A percentile compares a stretch with the other conserved stretches of the same genome.
phyloP scores from a whole-genome alignment of 441 rosid genomes.

The Omphalea diandra region DNA sequence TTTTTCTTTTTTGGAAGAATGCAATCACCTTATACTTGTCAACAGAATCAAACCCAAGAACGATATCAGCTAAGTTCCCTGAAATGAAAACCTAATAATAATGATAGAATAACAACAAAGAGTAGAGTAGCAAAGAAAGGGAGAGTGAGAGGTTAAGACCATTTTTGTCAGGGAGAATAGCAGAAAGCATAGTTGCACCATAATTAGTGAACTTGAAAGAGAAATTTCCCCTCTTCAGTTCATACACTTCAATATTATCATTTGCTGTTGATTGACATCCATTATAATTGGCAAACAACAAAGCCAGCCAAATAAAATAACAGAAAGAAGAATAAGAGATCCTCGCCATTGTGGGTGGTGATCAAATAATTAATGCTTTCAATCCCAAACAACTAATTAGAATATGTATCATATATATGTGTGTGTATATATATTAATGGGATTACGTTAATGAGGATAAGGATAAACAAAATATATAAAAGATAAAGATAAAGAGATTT shows the following conservation, averaged over 20 bases:
- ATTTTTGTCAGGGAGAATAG: slow-evolving; percentile 54
- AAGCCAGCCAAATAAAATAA: slow-evolving; percentile 10
- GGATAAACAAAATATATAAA: no score
- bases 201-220: slow-evolving; percentile 62
- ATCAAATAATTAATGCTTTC: no score
- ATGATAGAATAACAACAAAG: neutral
- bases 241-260: slow-evolving; percentile 38
- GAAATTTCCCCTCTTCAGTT: no score
- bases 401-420: no score
- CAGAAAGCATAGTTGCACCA: slow-evolving; percentile 69
- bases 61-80: slow-evolving; percentile 21
- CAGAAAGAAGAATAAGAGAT: neutral
- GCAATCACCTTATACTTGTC: slow-evolving; percentile 19
- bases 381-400: no score
- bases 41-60: slow-evolving; percentile 15
- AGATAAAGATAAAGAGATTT: no score
- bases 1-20: no score
- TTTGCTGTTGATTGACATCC: slow-evolving; percentile 19
- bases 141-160: slow-evolving; percentile 31
- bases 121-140: neutral
- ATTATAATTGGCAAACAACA: slow-evolving; percentile 11
- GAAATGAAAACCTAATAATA: no score
- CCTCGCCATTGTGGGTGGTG: neutral
- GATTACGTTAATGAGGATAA: no score
- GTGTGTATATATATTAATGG: no score